phyloP scores from a whole-genome alignment of 2,329 filamentous ascomycete genomes.

The Biscogniauxia sp. region DNA sequence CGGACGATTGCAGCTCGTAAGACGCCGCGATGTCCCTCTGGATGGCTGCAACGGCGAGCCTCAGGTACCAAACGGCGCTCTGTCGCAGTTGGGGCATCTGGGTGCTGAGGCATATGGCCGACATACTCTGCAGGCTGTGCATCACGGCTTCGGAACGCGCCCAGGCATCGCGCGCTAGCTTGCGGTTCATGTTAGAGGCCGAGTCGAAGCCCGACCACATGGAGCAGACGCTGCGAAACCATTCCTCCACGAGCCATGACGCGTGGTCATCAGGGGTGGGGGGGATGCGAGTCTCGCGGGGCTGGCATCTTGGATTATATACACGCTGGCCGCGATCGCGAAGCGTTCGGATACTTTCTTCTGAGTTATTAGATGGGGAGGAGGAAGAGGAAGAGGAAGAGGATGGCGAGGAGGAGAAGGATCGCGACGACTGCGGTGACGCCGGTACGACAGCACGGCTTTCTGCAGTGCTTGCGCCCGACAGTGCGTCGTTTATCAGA shows the following conservation, averaged over 20 bases:
- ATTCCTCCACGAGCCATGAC: neutral
- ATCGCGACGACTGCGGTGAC: neutral
- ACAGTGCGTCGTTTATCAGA: neutral
- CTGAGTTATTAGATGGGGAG: neutral
- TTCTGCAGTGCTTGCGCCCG: neutral
- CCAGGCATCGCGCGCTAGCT: neutral
- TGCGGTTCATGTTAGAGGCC: neutral
- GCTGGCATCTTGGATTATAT: neutral
- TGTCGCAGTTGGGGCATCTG: neutral
- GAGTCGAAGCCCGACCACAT: neutral
- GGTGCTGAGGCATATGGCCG: neutral
- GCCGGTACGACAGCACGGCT: neutral
- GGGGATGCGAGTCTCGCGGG: neutral
- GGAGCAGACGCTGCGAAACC: neutral
- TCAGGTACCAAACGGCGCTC: neutral
- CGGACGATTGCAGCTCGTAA: neutral
- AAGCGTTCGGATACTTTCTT: neutral
- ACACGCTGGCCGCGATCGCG: neutral
- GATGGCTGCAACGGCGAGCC: neutral
- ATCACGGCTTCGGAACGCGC: neutral
- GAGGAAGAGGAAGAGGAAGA: neutral
- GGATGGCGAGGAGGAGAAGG: neutral
- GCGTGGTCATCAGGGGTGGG: neutral
- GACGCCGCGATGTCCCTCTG: neutral
- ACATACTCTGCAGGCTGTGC: neutral